phyloP scores from a whole-genome alignment of 163 green algal genomes.

The Chlorella variabilis region DNA sequence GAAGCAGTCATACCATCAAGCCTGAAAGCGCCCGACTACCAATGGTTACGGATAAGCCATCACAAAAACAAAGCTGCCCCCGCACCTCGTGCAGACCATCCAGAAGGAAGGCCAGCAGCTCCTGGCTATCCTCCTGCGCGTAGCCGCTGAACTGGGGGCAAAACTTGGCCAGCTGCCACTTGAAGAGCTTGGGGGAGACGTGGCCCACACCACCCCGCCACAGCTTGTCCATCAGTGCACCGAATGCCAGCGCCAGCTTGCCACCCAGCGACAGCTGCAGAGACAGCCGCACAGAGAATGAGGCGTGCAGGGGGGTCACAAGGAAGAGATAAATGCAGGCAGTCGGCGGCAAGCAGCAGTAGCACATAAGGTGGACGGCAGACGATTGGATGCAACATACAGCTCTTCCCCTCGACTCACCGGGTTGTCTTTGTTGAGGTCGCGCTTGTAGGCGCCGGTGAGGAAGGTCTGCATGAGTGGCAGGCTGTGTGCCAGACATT shows the following conservation, averaged over 20 bases:
- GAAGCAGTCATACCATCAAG: too few species aligned
- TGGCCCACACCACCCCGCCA: conserved; percentile 75
- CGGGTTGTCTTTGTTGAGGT: conserved; percentile 91
- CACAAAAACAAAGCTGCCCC: too few species aligned
- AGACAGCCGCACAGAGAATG: too few species aligned
- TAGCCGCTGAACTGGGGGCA: conserved; percentile 95
- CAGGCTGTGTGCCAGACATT: conserved; percentile 84
- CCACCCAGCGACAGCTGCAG: conserved; percentile 70
- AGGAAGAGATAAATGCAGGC: background rate
- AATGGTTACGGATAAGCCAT: too few species aligned
- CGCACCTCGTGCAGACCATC: conserved; percentile 85
- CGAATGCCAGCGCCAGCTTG: conserved; percentile 92
- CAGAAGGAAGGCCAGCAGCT: conserved; percentile 96
- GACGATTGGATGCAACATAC: background rate
- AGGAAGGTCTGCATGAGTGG: conserved; percentile 17
- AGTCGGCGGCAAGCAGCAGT: background rate
- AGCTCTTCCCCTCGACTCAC: conserved; percentile 61
- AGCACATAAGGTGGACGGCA: background rate
- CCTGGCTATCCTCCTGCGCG: conserved; percentile 95
- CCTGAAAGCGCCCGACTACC: too few species aligned
- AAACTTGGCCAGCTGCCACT: conserved; percentile 86
- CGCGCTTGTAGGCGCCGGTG: conserved; percentile 29
- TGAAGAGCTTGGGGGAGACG: conserved; percentile 90
- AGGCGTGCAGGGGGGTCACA: background rate
- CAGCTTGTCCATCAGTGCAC: conserved; percentile 81